Conservation (phyloP, 768 basidiomycete species). For the Pisolithus tinctorius region DNA sequence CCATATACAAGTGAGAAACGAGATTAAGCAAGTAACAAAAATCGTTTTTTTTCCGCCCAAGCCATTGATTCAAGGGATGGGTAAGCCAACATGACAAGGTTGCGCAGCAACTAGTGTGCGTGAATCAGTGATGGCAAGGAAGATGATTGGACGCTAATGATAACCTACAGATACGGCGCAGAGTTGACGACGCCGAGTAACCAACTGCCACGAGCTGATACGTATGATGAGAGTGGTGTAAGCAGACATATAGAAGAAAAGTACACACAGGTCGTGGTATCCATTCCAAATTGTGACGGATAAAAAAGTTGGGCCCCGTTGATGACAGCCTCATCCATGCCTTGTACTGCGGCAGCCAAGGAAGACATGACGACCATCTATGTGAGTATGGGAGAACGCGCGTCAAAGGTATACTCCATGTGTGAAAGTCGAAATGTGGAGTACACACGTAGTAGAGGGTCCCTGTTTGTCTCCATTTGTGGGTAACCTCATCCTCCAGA, state of each 20-base stretch:
- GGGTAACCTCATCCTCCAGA: constrained; percentile 39
- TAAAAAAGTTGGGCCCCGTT: constrained; percentile 43
- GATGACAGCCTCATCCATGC: constrained; percentile 34
- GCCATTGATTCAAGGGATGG: constrained; percentile 44
- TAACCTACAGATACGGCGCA: constrained; percentile 44
- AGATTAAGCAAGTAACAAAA: constrained; percentile 53
- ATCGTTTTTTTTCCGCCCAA: constrained; percentile 61
- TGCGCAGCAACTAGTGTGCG: constrained; percentile 43
- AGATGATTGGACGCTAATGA: constrained; percentile 7
- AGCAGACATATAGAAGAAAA: constrained; percentile 11
- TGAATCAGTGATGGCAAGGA: neutral
- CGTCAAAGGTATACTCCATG: neutral
- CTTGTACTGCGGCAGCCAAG: constrained; percentile 78
- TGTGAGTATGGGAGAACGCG: constrained; percentile 28
- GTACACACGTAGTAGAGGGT: constrained; percentile 35
- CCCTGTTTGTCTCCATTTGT: constrained; percentile 44
- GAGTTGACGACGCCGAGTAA: constrained; percentile 69
- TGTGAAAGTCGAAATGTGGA: neutral
- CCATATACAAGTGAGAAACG: constrained; percentile 50
- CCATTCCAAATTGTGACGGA: constrained; percentile 51
- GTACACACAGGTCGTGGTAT: constrained; percentile 9
- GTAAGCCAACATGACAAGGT: constrained; percentile 58
- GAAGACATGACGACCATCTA: constrained; percentile 52
- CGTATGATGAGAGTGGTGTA: constrained; percentile 27
- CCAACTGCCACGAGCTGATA: constrained; percentile 49